phyloP scores from a whole-genome alignment of 495 filamentous ascomycete species.

The Aspergillus carlsbadensis region DNA sequence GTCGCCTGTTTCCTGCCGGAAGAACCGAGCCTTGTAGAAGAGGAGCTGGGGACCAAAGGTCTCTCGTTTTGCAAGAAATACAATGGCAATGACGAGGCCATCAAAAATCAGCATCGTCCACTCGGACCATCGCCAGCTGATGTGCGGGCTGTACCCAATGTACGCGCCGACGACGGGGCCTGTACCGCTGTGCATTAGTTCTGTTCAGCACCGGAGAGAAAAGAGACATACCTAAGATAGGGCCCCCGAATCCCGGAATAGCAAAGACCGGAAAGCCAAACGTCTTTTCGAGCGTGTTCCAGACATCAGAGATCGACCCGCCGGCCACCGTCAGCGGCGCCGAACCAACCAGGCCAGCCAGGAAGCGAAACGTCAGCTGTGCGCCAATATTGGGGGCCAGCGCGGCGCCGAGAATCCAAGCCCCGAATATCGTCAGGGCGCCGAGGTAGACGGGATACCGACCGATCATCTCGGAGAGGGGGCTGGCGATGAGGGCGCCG shows the following conservation, averaged over 20 bases:
- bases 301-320: conserved; percentile 52
- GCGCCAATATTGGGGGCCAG: conserved; percentile 52
- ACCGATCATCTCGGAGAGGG: conserved; percentile 58
- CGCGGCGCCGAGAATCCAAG: conserved; percentile 50
- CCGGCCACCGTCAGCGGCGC: conserved; percentile 52
- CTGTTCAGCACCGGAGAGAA: too few relatives aligned
- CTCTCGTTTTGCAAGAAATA: conserved; percentile 49
- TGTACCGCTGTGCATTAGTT: conserved; percentile 12
- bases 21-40: conserved; percentile 47
- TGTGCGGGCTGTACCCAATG: conserved; percentile 39
- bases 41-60: conserved; percentile 52
- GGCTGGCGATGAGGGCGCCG: conserved; percentile 50
- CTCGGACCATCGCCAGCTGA: conserved; percentile 52
- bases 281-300: conserved; percentile 47
- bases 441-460: conserved; percentile 58
- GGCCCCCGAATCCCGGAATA: conserved; percentile 45
- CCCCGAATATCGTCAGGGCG: conserved; percentile 48
- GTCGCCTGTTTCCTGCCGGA: conserved; percentile 47
- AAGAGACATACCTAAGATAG: conserved; percentile 25
- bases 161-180: conserved; percentile 38
- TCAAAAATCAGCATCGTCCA: conserved; percentile 51
- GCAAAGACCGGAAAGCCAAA: conserved; percentile 50
- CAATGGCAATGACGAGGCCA: conserved; percentile 38
- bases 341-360: conserved; percentile 50
- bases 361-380: conserved; percentile 49